Percentiles rank a stretch among this genome's conserved stretches.
phyloP scores from a whole-genome alignment of 139 green algal genomes.

The Tetraselmis chui region DNA sequence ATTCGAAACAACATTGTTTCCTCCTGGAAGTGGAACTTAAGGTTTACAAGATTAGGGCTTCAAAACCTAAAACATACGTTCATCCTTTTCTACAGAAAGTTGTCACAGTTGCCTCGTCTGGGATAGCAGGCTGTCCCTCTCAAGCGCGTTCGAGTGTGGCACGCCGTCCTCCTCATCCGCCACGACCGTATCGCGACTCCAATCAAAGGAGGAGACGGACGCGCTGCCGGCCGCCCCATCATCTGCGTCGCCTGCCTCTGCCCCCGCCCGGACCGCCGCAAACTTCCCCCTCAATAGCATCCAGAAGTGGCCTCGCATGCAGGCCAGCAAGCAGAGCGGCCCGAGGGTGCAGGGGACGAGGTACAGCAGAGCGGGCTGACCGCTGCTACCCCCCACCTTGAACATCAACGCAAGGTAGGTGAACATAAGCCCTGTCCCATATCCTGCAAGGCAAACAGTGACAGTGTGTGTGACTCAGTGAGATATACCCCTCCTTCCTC shows the following conservation, averaged over 20 bases:
- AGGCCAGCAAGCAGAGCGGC: slow-evolving; percentile 31
- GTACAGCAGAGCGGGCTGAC: slow-evolving; percentile 92
- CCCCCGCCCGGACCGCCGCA: slow-evolving; percentile 1
- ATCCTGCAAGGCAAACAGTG: slow-evolving; percentile 28
- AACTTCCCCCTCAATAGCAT: slow-evolving; percentile 33
- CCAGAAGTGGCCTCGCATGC: slow-evolving; percentile 38
- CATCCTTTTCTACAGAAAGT: too few relatives aligned
- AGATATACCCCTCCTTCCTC: too few relatives aligned
- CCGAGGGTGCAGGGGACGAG: slow-evolving; percentile 83
- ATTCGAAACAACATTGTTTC: too few relatives aligned
- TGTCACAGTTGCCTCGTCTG: background rate
- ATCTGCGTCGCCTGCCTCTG: background rate
- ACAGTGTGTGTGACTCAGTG: too few relatives aligned
- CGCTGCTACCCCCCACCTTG: slow-evolving; percentile 34
- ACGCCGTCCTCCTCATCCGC: background rate
- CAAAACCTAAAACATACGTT: too few relatives aligned
- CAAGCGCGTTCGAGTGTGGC: background rate
- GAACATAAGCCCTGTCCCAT: slow-evolving; percentile 64
- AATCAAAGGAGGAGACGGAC: background rate
- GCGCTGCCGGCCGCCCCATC: too few relatives aligned
- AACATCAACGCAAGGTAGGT: slow-evolving; percentile 76
- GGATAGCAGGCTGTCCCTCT: background rate
- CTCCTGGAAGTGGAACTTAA: too few relatives aligned
- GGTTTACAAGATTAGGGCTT: too few relatives aligned
- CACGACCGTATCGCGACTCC: background rate